These are phyloP conservation scores for Volvariella surrecta DNA, from an alignment of 1,284 basidiomycete species.

Conservation along the genomic window DNA sequence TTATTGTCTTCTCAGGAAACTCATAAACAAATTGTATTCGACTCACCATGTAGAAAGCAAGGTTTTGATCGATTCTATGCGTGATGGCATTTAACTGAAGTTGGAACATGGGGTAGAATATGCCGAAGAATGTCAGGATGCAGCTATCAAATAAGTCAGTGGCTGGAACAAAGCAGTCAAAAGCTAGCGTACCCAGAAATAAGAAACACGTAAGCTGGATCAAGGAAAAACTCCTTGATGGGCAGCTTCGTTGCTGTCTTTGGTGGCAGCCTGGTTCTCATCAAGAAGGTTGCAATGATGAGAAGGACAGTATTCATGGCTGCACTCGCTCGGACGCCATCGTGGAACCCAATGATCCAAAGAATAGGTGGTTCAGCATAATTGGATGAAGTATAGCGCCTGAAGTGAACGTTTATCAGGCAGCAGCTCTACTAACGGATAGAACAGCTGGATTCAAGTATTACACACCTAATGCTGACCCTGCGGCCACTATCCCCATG, in stretches of 20 bases:
- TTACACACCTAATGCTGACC: slow-evolving; percentile 2
- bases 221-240: slow-evolving; percentile 15
- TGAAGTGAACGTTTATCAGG: too few relatives aligned
- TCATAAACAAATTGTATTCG: too few relatives aligned
- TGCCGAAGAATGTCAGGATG: slow-evolving; percentile 16
- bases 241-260: slow-evolving; percentile 32
- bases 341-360: slow-evolving; percentile 20
- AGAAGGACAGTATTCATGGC: slow-evolving; percentile 22
- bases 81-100: too few relatives aligned
- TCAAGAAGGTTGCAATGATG: slow-evolving; percentile 26
- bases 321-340: slow-evolving; percentile 24
- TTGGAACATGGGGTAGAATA: slow-evolving; percentile 38
- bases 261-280: too few relatives aligned
- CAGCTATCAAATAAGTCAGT: neutral
- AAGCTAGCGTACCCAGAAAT: slow-evolving; percentile 2
- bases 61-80: slow-evolving; percentile 28
- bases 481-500: slow-evolving; percentile 13
- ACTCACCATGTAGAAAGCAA: slow-evolving; percentile 43
- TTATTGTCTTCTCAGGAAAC: neutral
- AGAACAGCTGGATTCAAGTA: too few relatives aligned
- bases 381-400: slow-evolving; percentile 2
- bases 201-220: slow-evolving; percentile 3
- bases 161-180: neutral
- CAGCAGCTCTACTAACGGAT: too few relatives aligned
- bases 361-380: slow-evolving; percentile 15